Base-by-base conservation (phyloP, 2,329 filamentous ascomycete genomes). In the Byssochlamys sp. region DNA sequence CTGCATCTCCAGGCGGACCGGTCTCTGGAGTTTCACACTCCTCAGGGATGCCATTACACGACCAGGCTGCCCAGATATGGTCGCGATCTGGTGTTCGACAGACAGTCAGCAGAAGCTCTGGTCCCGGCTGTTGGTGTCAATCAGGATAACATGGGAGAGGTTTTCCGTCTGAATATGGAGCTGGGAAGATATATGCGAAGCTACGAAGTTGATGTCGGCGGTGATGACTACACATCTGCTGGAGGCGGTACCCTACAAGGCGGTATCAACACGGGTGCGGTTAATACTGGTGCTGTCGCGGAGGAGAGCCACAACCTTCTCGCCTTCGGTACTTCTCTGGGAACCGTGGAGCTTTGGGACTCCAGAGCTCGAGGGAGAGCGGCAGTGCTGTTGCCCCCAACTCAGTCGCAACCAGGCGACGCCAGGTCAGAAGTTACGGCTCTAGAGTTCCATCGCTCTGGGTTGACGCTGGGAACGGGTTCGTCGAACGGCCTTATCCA, bases 261-360 rank as follows among this genome's bases (percentile, higher is more conserved):
- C 58, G 89, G 91, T 53, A 89, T 96, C 52, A 81, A 87, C 58
- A 87, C 90, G 0, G 91, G 91, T 12, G 87, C 88, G 54, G 91
- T 97, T 55, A 96, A 97, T 69, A 86, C 86, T 6, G 92, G 85
- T 11, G 87, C 91, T 2, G 84, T 96, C 59, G 94, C 94, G 2
- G 90, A 96, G 69, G 83, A 87, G 48, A 91, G 89, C 53, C 94
- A 99, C 71, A 94, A 94, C 57, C 79, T 99, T 3, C 81, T 91
- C 33, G 91, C 92, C 0, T 99, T 99, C 66, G 94, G 95, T 55
- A 99, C 94, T 1, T 91, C 90, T 2, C 78, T 94, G 57, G 92
- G 94, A n/a, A 96, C 92, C 0, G 90, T 97, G 27, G 94, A 99
- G 70, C 92, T 97, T 68, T 99, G 91, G 90, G 94, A 99, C 70